Conservation (phyloP, 2,329 filamentous ascomycete genomes). For the Aspergillus versicolor region DNA sequence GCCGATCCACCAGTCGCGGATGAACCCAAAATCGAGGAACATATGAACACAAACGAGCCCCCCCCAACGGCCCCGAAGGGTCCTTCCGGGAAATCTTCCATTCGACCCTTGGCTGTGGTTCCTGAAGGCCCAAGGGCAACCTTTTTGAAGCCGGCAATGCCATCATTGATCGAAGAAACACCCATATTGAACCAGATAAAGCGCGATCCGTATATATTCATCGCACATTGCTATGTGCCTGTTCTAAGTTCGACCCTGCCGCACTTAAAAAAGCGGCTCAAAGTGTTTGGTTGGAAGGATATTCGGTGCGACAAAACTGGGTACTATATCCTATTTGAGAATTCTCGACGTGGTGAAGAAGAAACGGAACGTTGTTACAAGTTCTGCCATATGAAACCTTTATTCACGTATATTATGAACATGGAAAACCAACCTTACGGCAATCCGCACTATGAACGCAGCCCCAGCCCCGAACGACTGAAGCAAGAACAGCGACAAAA, state of each 20-base stretch:
- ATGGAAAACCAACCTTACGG: slow-evolving; percentile 79
- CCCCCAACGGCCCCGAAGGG: slow-evolving; percentile 86
- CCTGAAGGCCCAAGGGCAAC: slow-evolving; percentile 41
- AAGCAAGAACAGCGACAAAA: slow-evolving; percentile 54
- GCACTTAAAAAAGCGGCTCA: slow-evolving; percentile 86
- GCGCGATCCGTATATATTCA: slow-evolving; percentile 84
- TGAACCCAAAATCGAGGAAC: slow-evolving; percentile 36
- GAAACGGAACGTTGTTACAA: slow-evolving; percentile 80
- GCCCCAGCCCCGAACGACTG: slow-evolving; percentile 45
- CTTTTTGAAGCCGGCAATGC: slow-evolving; percentile 32
- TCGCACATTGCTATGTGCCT: slow-evolving; percentile 82
- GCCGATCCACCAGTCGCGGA: slow-evolving; percentile 19
- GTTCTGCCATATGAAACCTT: slow-evolving; percentile 73
- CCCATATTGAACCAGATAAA: slow-evolving; percentile 69
- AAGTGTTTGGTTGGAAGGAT: slow-evolving; percentile 76
- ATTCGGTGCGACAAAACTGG: slow-evolving; percentile 81
- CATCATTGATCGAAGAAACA: slow-evolving; percentile 62
- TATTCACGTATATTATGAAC: slow-evolving; percentile 91
- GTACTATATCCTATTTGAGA: slow-evolving; percentile 89
- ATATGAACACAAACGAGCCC: slow-evolving; percentile 57
- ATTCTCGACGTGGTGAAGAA: slow-evolving; percentile 70
- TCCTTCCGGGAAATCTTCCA: slow-evolving; percentile 60
- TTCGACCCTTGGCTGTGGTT: slow-evolving; percentile 33
- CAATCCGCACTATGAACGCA: slow-evolving; percentile 61
- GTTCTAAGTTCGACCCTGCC: slow-evolving; percentile 80